Base-by-base conservation (phyloP, 2,329 filamentous ascomycete species). In the Colletotrichum abscissum region DNA sequence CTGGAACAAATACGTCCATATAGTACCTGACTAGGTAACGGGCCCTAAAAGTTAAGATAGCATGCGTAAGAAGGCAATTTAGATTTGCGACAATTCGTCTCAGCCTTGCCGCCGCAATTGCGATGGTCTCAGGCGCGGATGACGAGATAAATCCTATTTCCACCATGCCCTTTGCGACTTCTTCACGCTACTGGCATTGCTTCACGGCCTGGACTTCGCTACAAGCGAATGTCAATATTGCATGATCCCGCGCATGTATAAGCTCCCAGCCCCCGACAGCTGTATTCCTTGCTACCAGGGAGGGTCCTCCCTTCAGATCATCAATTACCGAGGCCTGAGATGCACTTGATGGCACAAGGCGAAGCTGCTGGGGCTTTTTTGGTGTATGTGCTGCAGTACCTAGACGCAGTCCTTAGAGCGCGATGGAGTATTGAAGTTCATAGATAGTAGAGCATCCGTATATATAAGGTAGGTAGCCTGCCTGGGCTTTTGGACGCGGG, bases 201-300 rank as follows among this genome's bases (percentile, higher is more conserved):
- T 49, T 57, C 22, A 52, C 38, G 42, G 63, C 52, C 35, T 35
- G 12, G 59, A 26, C 58, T 54, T n/a, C 55, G 59, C 66, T 49
- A 49, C 7, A 22, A 22, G 42, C 19, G 42, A 1, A n/a, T 49
- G 33, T 59, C 58, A 38, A 9, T 22, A 42, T 30, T 11, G 49
- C 55, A 35, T 49, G 19, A 49, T 33, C 30, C 24, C 22, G n/a
- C 46, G 24, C 46, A 19, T 59, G 24, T 59, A 67, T 55, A 66
- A 71, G 67, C 71, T 73, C 60, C 62, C 35, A 28, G 16, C 19
- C 42, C 19, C 19, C 19, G 8, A 22, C 19, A 73, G 71, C 67
- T 73, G 57, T 73, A 67, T 57, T 30, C 56, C 68, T n/a, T 49
- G 35, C 22, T 54, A 24, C 67, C 19, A 30, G 67, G 62, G 49